Evolutionary conservation across 148 eudicot species (phyloP).

Genomic region (Pharnaceum exiguum): DNA sequence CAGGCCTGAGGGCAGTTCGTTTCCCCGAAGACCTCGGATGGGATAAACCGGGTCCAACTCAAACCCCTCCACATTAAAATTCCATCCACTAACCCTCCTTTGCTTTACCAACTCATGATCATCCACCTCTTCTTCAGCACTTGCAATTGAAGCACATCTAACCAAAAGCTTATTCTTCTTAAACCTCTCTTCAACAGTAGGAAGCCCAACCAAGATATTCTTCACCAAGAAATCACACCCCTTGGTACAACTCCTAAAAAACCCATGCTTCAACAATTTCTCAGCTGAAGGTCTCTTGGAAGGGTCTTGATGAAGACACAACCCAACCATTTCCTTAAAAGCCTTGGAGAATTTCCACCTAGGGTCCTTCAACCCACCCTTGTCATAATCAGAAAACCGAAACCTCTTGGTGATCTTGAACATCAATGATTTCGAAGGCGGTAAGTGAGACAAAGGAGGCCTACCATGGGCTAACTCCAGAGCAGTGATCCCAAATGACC

Average conservation of each 20-base stretch:
- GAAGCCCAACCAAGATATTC: slow-evolving; percentile 53
- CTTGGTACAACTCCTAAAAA: slow-evolving; percentile 54
- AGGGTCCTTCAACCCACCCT: neutral
- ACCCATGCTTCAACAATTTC: slow-evolving; percentile 64
- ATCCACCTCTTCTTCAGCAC: slow-evolving; percentile 27
- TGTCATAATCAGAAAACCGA: slow-evolving; percentile 58
- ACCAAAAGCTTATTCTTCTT: slow-evolving; percentile 26
- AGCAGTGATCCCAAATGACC: slow-evolving; percentile 82
- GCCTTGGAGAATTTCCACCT: slow-evolving; percentile 46
- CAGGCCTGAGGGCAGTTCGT: neutral
- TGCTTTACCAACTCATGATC: slow-evolving; percentile 31
- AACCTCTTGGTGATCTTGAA: slow-evolving; percentile 61
- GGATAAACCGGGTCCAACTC: slow-evolving; percentile 65
- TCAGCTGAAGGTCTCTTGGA: slow-evolving; percentile 65
- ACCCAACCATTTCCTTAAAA: slow-evolving; percentile 71
- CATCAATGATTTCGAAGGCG: slow-evolving; percentile 57
- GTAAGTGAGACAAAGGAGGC: slow-evolving; percentile 68
- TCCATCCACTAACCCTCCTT: slow-evolving; percentile 89
- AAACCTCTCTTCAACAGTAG: slow-evolving; percentile 64
- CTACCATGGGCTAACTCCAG: slow-evolving; percentile 70
- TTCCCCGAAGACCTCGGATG: neutral
- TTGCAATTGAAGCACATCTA: slow-evolving; percentile 20
- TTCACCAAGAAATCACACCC: slow-evolving; percentile 52
- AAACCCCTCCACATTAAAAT: slow-evolving; percentile 65
- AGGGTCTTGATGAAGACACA: slow-evolving; percentile 77